A percentile compares a stretch with the other conserved stretches of the same genome.
These are phyloP conservation scores for Lactifluus pinguis DNA, from an alignment of 768 basidiomycete genomes.

Conservation along the genomic window DNA sequence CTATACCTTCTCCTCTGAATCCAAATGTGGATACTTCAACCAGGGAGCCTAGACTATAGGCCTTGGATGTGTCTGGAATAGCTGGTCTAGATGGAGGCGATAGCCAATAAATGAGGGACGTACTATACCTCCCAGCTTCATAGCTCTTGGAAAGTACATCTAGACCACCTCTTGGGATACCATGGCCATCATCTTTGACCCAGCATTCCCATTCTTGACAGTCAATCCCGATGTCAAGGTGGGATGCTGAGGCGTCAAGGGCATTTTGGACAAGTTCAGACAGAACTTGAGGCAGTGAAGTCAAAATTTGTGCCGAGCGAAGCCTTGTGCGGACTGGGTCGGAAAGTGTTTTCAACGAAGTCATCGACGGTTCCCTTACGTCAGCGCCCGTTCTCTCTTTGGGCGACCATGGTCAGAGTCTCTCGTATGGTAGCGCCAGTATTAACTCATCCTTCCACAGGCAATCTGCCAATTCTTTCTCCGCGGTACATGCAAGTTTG, in stretches of 20 bases:
- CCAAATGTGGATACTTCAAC: slow-evolving; percentile 63
- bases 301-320: slow-evolving; percentile 78
- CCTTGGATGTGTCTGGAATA: slow-evolving; percentile 64
- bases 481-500: slow-evolving; percentile 56
- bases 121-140: slow-evolving; percentile 60
- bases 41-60: slow-evolving; percentile 42
- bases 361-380: neutral
- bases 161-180: slow-evolving; percentile 58
- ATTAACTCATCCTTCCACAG: slow-evolving; percentile 25
- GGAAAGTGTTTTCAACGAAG: slow-evolving; percentile 33
- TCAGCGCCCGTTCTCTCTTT: neutral
- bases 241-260: slow-evolving; percentile 67
- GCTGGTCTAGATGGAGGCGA: neutral
- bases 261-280: slow-evolving; percentile 87
- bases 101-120: slow-evolving; percentile 23
- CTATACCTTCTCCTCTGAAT: slow-evolving; percentile 85
- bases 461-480: slow-evolving; percentile 49
- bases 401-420: slow-evolving; percentile 1
- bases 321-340: slow-evolving; percentile 56
- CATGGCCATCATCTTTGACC: slow-evolving; percentile 79
- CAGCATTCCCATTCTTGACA: slow-evolving; percentile 74
- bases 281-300: slow-evolving; percentile 69
- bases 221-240: slow-evolving; percentile 65
- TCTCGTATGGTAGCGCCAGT: neutral
- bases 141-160: slow-evolving; percentile 40